Percentiles rank a stretch among this genome's conserved stretches.
phyloP scores from a whole-genome alignment of 768 basidiomycete genomes.

The Leccinum arenicola region DNA sequence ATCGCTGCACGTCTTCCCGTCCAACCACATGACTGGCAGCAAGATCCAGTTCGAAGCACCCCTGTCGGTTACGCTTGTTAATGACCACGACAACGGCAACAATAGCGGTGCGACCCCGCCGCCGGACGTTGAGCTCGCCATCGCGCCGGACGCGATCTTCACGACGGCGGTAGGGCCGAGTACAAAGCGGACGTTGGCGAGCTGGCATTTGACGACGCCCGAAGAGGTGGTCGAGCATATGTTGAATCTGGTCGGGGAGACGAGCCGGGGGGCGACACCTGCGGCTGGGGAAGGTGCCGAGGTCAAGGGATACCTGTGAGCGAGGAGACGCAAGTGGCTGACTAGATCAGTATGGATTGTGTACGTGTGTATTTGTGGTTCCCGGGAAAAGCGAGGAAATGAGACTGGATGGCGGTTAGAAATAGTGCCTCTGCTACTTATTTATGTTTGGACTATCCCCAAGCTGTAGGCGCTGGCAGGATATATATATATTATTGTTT shows the following conservation, averaged over 20 bases:
- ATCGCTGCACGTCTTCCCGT: slow-evolving; percentile 63
- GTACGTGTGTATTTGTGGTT: neutral
- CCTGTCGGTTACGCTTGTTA: slow-evolving; percentile 44
- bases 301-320: slow-evolving; percentile 21
- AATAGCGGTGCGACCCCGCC: slow-evolving; percentile 27
- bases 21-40: slow-evolving; percentile 28
- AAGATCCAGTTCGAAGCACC: slow-evolving; percentile 55
- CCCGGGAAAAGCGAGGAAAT: neutral
- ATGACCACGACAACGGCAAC: slow-evolving; percentile 11
- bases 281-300: neutral
- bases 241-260: slow-evolving; percentile 53
- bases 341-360: neutral
- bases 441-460: neutral
- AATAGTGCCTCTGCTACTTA: neutral
- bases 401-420: neutral
- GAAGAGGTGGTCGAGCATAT: slow-evolving; percentile 83
- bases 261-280: neutral
- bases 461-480: neutral
- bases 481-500: neutral
- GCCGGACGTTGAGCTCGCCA: slow-evolving; percentile 56
- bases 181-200: slow-evolving; percentile 84
- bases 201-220: slow-evolving; percentile 90
- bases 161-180: slow-evolving; percentile 92
- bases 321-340: neutral
- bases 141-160: slow-evolving; percentile 74